Evolutionary conservation across 139 green algal genomes (phyloP), one percentile per base, ranked within the genome.

Genomic region (Pseudopediastrum boryanum): DNA sequence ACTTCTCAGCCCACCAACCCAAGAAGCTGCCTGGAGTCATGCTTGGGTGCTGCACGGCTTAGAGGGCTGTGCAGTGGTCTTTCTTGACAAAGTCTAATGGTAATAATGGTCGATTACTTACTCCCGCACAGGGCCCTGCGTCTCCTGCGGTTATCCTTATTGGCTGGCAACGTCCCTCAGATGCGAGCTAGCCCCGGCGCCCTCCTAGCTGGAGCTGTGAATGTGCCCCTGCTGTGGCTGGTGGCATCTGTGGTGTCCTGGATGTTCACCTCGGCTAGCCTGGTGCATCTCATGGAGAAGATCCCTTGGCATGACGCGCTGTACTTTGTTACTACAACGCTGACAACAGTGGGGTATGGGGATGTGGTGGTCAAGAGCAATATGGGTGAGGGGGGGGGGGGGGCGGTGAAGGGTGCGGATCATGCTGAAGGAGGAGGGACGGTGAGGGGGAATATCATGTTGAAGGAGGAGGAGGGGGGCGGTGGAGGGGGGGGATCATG

Each of bases 231-330:
- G 36, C 52, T 82, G 44, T 86, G 94, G 85, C 89, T 97, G 35
- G 72, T 93, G 29, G 85, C 83, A 21, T 88, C 80, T 8, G 84
- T 96, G 5, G 27, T 65, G 10, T 44, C 74, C 3, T 77, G 59
- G 51, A 64, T 85, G 44, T 78, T 85, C 69, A 78, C 64, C 8
- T 66, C 39, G 31, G 51, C 63, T 58, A 71, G 52, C 64, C 61
- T 83, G 29, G 75, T 88, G n/a, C 71, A 83, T 21, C 54, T 93
- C 8, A 82, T 94, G 51, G 92, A 96, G 83, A 78, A 81, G 3
- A 87, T 94, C 48, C 82, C 87, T n/a, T 96, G 89, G 80, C 87
- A 94, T 75, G 88, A 95, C 25, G 90, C 92, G 3, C 78, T 96
- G 12, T 96, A 96, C 81, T 91, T 96, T 77, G 85, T 94, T 21